Percentiles rank a stretch among this genome's conserved stretches.
phyloP scores from a whole-genome alignment of 2,329 filamentous ascomycete species.

The Arthroderma sp. region DNA sequence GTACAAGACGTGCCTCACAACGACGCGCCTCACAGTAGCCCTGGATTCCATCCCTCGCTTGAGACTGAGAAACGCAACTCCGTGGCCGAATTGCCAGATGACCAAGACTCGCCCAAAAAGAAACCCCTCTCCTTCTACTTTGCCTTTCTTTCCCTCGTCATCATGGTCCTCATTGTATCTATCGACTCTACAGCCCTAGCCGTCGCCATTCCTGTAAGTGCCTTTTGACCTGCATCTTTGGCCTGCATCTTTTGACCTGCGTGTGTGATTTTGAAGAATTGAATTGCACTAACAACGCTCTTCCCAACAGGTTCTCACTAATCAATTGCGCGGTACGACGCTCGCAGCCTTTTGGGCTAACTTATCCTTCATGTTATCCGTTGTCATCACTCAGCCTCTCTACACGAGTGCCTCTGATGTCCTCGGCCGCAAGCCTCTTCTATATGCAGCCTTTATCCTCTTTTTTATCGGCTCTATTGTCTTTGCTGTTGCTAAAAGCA shows the following conservation, averaged over 20 bases:
- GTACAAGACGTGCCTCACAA: neutral
- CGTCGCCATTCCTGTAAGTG: constrained; percentile 37
- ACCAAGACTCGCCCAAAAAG: neutral
- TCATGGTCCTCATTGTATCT: constrained; percentile 43
- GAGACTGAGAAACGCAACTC: neutral
- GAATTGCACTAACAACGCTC: neutral
- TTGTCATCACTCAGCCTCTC: constrained; percentile 35
- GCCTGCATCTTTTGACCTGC: too few species aligned
- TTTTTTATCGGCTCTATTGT: constrained; percentile 45
- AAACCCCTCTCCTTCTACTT: constrained; percentile 26
- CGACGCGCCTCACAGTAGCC: neutral
- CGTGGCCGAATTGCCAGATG: neutral
- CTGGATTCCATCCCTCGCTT: neutral
- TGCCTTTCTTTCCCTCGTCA: constrained; percentile 37
- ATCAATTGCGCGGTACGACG: constrained; percentile 37
- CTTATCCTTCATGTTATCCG: constrained; percentile 43
- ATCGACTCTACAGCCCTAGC: constrained; percentile 49
- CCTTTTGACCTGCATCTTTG: neutral
- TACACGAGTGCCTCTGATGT: constrained; percentile 41
- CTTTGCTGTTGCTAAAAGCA: constrained; percentile 36
- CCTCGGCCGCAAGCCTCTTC: constrained; percentile 38
- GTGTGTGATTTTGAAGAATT: neutral
- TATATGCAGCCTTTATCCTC: constrained; percentile 33
- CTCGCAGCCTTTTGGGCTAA: constrained; percentile 53
- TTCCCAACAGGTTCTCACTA: constrained; percentile 27